Evolutionary conservation across 2,329 filamentous ascomycete species (phyloP).

Genomic region (Trichoderma asperellum): DNA sequence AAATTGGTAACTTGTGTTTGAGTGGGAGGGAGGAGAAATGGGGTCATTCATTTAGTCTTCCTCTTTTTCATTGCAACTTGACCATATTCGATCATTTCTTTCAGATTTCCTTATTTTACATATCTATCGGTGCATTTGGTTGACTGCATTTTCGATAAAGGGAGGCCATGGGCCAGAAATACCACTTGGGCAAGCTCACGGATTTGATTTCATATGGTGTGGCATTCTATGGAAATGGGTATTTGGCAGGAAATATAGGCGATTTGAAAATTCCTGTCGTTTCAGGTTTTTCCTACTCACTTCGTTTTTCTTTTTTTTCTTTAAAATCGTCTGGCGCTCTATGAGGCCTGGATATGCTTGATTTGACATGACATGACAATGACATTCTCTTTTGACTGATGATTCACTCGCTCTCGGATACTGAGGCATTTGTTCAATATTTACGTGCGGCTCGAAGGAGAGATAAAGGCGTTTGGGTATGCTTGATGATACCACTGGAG

Average conservation of each 20-base stretch:
- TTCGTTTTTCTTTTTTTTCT: not conserved
- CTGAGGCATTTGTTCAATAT: not conserved
- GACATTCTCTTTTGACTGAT: not conserved
- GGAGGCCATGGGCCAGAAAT: not conserved
- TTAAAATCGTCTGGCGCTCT: constrained; percentile 9
- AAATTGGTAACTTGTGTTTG: not conserved
- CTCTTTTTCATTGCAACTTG: not conserved
- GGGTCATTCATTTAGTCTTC: not conserved
- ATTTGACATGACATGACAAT: not conserved
- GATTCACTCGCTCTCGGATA: not conserved
- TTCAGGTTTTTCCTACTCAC: constrained; percentile 5
- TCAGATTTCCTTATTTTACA: not conserved
- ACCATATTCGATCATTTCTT: not conserved
- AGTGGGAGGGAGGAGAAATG: not conserved
- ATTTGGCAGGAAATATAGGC: not conserved
- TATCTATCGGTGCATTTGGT: constrained; percentile 10
- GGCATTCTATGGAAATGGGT: constrained; percentile 9
- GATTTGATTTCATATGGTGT: constrained; percentile 3
- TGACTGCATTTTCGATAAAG: constrained; percentile 23
- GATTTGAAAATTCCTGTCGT: constrained; percentile 15
- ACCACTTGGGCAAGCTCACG: constrained; percentile 3
- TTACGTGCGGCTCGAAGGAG: not conserved
- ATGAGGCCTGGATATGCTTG: constrained; percentile 6
- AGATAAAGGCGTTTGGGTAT: not conserved
- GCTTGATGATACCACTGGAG: not conserved